Evolutionary conservation across 129 eudicot genomes (phyloP).

Genomic region (Saposhnikovia divaricata): DNA sequence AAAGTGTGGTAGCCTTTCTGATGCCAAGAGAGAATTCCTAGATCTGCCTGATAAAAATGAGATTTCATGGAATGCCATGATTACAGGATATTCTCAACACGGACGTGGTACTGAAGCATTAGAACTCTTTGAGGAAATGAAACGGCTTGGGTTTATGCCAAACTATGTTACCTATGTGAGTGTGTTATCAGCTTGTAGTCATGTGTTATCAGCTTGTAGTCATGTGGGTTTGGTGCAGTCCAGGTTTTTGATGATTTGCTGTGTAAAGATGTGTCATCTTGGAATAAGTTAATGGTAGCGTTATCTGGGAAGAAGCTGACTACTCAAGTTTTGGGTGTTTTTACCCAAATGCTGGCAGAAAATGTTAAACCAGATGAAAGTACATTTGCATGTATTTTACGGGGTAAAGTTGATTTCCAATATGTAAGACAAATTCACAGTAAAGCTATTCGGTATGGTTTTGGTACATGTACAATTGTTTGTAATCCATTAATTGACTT

Average conservation of each 20-base stretch:
- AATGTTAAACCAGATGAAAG: slow-evolving; percentile 42
- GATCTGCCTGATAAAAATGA: slow-evolving; percentile 61
- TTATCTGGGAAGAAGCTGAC: slow-evolving; percentile 26
- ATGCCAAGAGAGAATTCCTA: slow-evolving; percentile 59
- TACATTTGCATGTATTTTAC: slow-evolving; percentile 42
- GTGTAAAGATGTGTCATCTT: slow-evolving; percentile 30
- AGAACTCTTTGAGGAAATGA: slow-evolving; percentile 77
- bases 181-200: slow-evolving; percentile 93
- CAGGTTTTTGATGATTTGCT: slow-evolving; percentile 50
- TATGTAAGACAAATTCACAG: slow-evolving; percentile 49
- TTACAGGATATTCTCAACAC: slow-evolving; percentile 93
- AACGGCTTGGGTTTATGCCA: slow-evolving; percentile 37
- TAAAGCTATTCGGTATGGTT: slow-evolving; percentile 45
- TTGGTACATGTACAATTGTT: slow-evolving; percentile 33
- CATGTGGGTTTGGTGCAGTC: slow-evolving; percentile 61
- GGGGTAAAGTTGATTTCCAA: slow-evolving; percentile 21
- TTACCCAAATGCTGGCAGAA: slow-evolving; percentile 32
- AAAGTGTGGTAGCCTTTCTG: slow-evolving; percentile 76
- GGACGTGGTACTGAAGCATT: slow-evolving; percentile 76
- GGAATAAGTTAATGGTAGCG: slow-evolving; percentile 49
- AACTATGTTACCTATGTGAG: slow-evolving; percentile 78
- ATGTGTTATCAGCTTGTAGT: no score
- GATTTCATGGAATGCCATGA: slow-evolving; percentile 96
- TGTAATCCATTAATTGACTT: slow-evolving; percentile 67
- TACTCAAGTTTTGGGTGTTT: slow-evolving; percentile 27